Percentiles rank a stretch among this genome's conserved stretches.
Conservation (phyloP, 495 filamentous ascomycete genomes). For the Neurospora hispaniola region DNA sequence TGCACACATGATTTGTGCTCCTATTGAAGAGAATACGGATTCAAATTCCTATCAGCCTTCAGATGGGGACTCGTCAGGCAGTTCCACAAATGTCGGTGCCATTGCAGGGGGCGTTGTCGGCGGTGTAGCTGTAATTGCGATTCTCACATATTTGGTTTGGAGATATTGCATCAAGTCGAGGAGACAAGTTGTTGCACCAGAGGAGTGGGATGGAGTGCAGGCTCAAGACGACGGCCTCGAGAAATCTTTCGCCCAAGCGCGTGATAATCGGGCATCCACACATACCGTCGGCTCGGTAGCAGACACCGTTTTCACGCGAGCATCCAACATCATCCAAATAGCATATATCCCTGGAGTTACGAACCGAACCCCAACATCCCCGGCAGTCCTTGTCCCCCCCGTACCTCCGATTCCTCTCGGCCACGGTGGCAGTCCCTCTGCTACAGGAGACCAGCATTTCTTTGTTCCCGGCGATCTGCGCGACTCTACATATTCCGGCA, state of each 20-base stretch:
- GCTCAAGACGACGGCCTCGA: slow-evolving; percentile 44
- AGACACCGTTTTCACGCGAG: slow-evolving; percentile 87
- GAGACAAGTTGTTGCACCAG: slow-evolving; percentile 42
- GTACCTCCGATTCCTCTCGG: slow-evolving; percentile 83
- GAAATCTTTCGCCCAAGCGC: slow-evolving; percentile 47
- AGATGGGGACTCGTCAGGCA: slow-evolving; percentile 10
- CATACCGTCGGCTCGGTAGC: slow-evolving; percentile 88
- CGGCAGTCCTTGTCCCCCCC: slow-evolving; percentile 75
- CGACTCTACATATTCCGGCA: slow-evolving; percentile 68
- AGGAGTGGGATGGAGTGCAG: slow-evolving; percentile 44
- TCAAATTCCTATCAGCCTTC: slow-evolving; percentile 16
- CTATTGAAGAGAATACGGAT: neutral
- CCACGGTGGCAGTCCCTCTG: slow-evolving; percentile 43
- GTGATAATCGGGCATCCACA: slow-evolving; percentile 63
- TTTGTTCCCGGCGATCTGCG: slow-evolving; percentile 89
- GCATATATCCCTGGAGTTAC: slow-evolving; percentile 97
- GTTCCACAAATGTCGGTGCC: slow-evolving; percentile 58
- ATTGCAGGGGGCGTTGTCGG: slow-evolving; percentile 81
- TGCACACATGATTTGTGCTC: slow-evolving; percentile 28
- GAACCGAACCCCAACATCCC: slow-evolving; percentile 75
- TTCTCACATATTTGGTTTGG: slow-evolving; percentile 72
- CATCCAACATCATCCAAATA: slow-evolving; percentile 98
- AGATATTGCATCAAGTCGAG: slow-evolving; percentile 75
- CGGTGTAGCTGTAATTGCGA: slow-evolving; percentile 55
- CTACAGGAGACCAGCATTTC: slow-evolving; percentile 73